Conservation (phyloP, 139 green algal species). For the Chlamydomonas incerta region DNA sequence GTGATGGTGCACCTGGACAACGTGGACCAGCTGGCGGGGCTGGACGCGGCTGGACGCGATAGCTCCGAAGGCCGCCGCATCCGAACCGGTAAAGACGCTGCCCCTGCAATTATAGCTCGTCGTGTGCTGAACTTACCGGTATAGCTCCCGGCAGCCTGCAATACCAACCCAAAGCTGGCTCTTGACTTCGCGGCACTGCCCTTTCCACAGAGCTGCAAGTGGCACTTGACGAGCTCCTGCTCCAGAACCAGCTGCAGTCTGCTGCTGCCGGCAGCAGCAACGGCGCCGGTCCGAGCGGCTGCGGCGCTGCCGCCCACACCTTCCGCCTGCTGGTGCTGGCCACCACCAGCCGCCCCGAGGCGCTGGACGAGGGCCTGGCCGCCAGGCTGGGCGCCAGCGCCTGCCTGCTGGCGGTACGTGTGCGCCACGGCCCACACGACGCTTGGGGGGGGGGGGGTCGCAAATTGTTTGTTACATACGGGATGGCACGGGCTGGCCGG, state of each 20-base stretch:
- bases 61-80: not conserved
- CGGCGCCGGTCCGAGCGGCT: not conserved
- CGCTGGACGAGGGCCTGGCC: not conserved
- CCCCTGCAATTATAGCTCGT: too few species aligned
- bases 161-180: too few species aligned
- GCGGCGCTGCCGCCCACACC: not conserved
- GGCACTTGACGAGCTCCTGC: constrained; percentile 10
- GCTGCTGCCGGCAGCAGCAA: not conserved
- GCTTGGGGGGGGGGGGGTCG: too few species aligned
- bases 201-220: constrained; percentile 32
- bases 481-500: too few species aligned
- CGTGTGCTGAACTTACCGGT: too few species aligned
- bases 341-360: constrained; percentile 1
- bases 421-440: too few species aligned
- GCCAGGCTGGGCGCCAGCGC: not conserved
- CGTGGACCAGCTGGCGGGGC: constrained; percentile 13
- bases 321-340: constrained; percentile 10
- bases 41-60: not conserved
- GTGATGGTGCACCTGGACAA: constrained; percentile 30
- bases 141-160: too few species aligned
- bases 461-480: too few species aligned
- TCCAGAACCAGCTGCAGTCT: not conserved
- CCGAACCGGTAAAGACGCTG: not conserved
- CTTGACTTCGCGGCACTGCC: not conserved
- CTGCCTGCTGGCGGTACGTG: not conserved